Conservation (phyloP, 1,139 yeast species). For the Martiniozyma asiatica region DNA sequence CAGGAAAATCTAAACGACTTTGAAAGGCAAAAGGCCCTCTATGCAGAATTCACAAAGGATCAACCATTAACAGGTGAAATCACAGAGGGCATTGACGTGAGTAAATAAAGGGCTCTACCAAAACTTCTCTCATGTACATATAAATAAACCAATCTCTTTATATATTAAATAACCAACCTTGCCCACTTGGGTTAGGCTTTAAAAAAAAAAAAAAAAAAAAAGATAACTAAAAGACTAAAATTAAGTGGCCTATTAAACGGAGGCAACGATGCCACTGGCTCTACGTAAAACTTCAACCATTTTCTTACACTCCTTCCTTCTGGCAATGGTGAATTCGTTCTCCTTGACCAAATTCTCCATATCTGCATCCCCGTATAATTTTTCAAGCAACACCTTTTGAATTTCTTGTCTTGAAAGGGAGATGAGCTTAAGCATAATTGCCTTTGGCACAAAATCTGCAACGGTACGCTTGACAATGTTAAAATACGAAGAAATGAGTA, state of each 20-base stretch:
- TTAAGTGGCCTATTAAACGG: too few species aligned
- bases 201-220: too few species aligned
- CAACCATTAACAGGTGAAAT: constrained; percentile 55
- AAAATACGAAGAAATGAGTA: constrained; percentile 81
- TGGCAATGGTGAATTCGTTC: constrained; percentile 83
- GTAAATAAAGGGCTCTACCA: constrained; percentile 1
- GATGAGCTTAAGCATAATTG: constrained; percentile 85
- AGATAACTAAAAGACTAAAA: too few species aligned
- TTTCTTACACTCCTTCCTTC: constrained; percentile 88
- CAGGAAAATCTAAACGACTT: constrained; percentile 60
- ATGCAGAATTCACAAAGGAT: constrained; percentile 45
- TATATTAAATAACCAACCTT: too few species aligned
- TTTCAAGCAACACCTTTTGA: constrained; percentile 81
- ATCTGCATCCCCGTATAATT: constrained; percentile 68
- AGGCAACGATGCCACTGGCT: constrained; percentile 86
- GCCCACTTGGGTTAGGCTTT: too few species aligned
- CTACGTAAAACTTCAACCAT: constrained; percentile 87
- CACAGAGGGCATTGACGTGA: constrained; percentile 15
- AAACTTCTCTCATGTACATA: too few species aligned
- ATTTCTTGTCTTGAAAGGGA: constrained; percentile 74
- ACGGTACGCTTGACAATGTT: constrained; percentile 89
- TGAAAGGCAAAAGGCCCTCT: constrained; percentile 56
- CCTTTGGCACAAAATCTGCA: constrained; percentile 89
- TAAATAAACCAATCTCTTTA: too few species aligned
- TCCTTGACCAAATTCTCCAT: constrained; percentile 76